Conservation (phyloP, 1,284 basidiomycete species). For the Polyporus tsugae region DNA sequence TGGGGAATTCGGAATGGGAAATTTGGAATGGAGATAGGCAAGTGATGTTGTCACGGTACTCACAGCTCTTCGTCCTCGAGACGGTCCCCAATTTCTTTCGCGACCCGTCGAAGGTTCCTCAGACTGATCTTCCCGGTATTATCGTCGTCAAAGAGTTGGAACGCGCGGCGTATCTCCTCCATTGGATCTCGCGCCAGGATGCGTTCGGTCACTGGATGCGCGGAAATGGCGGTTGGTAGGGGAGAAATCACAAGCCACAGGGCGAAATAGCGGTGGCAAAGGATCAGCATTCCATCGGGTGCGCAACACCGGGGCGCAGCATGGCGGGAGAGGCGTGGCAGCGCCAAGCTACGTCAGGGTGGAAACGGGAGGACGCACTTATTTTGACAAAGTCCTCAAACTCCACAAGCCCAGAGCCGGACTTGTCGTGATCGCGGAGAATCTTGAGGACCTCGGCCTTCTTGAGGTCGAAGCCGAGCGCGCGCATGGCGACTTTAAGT, state of each 20-base stretch:
- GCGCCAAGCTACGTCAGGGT: conserved; percentile 11
- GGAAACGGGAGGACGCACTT: conserved; percentile 70
- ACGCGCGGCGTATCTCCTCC: conserved; percentile 96
- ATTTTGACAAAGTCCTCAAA: conserved; percentile 96
- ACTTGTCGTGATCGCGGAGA: conserved; percentile 91
- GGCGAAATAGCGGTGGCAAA: not conserved
- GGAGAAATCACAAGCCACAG: not conserved
- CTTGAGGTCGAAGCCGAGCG: conserved; percentile 97
- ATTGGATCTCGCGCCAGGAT: conserved; percentile 95
- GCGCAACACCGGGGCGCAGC: not conserved
- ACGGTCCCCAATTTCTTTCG: conserved; percentile 96
- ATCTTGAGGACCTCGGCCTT: conserved; percentile 98
- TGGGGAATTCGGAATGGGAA: conserved; percentile 1
- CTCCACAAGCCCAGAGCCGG: conserved; percentile 91
- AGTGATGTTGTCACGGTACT: conserved; percentile 42
- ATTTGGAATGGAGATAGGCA: conserved; percentile 3
- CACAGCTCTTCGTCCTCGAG: conserved; percentile 98
- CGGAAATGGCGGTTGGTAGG: conserved; percentile 22
- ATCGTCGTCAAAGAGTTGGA: conserved; percentile 97
- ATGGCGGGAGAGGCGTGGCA: not conserved
- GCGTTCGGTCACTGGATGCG: conserved; percentile 85
- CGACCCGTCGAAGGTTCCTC: conserved; percentile 91
- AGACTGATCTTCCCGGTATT: conserved; percentile 94
- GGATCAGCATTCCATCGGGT: conserved; percentile 3
- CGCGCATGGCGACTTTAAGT: conserved; percentile 98